phyloP scores from a whole-genome alignment of 305 asterid species.

The Fraxinus greggii region DNA sequence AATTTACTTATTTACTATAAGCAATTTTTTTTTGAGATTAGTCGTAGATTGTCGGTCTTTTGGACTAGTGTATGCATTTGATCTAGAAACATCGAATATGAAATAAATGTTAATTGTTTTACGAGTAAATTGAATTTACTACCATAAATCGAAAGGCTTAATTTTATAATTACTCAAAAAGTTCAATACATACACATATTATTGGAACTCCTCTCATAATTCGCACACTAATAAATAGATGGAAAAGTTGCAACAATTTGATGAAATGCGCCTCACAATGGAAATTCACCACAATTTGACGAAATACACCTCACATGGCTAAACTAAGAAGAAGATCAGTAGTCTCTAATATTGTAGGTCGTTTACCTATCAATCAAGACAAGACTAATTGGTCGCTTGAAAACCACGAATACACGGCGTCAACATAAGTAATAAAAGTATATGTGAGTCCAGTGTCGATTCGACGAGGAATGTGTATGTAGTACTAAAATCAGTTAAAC shows the following conservation, averaged over 20 bases:
- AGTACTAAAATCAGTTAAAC: not conserved
- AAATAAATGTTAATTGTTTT: not conserved
- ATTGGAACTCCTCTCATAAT: not conserved
- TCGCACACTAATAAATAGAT: not conserved
- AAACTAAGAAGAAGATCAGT: not conserved
- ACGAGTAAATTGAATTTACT: not conserved
- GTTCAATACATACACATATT: not conserved
- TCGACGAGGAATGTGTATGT: not conserved
- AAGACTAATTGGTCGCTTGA: not conserved
- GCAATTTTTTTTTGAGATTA: not conserved
- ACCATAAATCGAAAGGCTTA: not conserved
- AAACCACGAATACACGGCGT: not conserved
- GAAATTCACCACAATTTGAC: not conserved
- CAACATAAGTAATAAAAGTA: not conserved
- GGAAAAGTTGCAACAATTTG: not conserved
- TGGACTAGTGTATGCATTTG: not conserved
- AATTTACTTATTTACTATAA: not conserved
- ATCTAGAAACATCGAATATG: not conserved
- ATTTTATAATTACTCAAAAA: not conserved
- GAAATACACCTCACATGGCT: not conserved
- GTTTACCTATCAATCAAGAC: not conserved
- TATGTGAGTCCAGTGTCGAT: not conserved
- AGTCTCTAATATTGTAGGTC: not conserved
- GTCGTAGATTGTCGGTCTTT: not conserved
- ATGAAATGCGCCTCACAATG: not conserved